Conservation (phyloP, 176 grass and related monocot genomes). For the Raddia guianensis region DNA sequence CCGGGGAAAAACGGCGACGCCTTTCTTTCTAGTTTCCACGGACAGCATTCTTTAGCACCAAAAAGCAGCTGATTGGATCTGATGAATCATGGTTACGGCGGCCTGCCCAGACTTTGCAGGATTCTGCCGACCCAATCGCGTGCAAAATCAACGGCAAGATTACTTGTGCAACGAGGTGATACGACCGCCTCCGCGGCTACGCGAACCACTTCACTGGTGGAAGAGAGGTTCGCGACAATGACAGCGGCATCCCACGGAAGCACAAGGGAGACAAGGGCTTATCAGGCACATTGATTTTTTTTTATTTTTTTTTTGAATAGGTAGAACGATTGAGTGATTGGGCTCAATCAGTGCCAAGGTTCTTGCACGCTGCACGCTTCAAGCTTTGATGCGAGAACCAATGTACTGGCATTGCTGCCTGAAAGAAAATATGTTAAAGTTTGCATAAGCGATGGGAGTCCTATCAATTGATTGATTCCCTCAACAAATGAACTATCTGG, state of each 20-base stretch:
- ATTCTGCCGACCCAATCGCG: not conserved
- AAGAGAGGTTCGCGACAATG: not conserved
- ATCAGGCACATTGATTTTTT: not conserved
- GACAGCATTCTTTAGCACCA: slow-evolving; percentile 10
- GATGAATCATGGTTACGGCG: not conserved
- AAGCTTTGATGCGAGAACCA: not conserved
- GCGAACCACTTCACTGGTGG: not conserved
- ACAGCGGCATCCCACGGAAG: not conserved
- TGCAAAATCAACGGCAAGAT: not conserved
- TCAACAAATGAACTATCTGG: not conserved
- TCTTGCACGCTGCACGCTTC: not conserved
- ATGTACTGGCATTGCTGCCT: not conserved
- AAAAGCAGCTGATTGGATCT: not conserved
- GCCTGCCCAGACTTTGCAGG: not conserved
- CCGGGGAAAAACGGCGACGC: slow-evolving; percentile 11
- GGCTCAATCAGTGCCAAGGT: not conserved
- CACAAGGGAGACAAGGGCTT: not conserved
- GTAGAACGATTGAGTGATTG: not conserved
- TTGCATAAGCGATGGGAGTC: not conserved
- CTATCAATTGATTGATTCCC: not conserved
- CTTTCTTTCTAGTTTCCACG: not conserved
- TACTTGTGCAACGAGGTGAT: not conserved
- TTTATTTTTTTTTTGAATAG: no score
- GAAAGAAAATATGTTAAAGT: not conserved
- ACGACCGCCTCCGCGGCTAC: not conserved